Base-by-base conservation (phyloP, 163 green algal genomes). In the Scenedesmus sp. region DNA sequence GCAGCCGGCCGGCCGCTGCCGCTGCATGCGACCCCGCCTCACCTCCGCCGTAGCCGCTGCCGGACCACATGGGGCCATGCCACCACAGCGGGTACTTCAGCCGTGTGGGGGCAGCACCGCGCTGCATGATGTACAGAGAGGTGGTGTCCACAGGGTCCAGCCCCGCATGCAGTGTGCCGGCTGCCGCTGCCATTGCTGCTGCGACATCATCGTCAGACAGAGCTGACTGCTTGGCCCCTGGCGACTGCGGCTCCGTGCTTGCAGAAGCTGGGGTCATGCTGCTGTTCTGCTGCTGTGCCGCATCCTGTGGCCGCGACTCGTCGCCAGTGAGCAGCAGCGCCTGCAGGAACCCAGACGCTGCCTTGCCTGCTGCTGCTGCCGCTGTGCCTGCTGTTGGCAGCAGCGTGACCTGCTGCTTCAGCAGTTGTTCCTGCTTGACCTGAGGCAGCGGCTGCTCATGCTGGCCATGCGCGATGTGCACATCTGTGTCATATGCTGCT, bases 41-140 rank as follows among this genome's bases (percentile, higher is more conserved):
- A 90, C 85, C 85, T 90, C 46, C 49, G 12, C 85, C 85, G n/a
- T 90, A 90, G 2, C 86, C 87, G 44, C 87, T 91, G 78, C 87
- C 87, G 22, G 56, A 49, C 76, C 95, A 93, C 65, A 97, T 95
- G 0, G 95, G 95, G 0, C 93, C 95, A 76, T 95, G 91, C 94
- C 94, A 97, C 90, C 94, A 95, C 10, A 97, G 56, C 40, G 81
- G 88, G 79, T 79, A 82, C 83, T 81, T 73, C 33, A 87, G 73
- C 73, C 56, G 65, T 3, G 40, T 40, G 12, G 87, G 73, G 7
- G 78, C 37, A 13, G 42, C 76, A 59, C 87, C 59, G 2, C 87
- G 56, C 16, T 44, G 20, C 18, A 18, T 76, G 12, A 51, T 70
- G 78, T 87, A 87, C 26, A 37, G 1, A 12, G 78, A 81, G 49